phyloP scores from a whole-genome alignment of 768 basidiomycete genomes.

The Austroboletus eburneus region DNA sequence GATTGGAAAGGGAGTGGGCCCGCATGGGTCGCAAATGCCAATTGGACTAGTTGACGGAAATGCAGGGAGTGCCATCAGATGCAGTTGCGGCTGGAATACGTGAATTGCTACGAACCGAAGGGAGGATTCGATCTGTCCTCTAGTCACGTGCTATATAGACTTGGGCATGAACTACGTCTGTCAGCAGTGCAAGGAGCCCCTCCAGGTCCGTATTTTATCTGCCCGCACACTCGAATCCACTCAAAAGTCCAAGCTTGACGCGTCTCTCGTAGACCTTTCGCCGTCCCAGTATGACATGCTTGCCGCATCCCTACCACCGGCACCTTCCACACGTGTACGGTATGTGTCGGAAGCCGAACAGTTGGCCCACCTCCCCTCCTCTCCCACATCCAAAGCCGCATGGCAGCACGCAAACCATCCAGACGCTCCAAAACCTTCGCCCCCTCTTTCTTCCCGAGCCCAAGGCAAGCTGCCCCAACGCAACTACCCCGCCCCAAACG shows the following conservation, averaged over 20 bases:
- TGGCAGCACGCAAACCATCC: slow-evolving; percentile 57
- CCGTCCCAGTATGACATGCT: slow-evolving; percentile 89
- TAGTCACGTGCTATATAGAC: too few species aligned
- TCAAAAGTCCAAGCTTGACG: slow-evolving; percentile 59
- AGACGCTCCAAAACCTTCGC: slow-evolving; percentile 29
- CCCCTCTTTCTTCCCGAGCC: slow-evolving; percentile 48
- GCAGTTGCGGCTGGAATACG: slow-evolving; percentile 4
- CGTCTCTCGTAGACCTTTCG: slow-evolving; percentile 82
- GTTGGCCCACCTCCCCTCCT: slow-evolving; percentile 43
- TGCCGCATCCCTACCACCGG: slow-evolving; percentile 59
- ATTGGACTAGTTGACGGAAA: slow-evolving; percentile 17
- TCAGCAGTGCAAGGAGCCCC: slow-evolving; percentile 88
- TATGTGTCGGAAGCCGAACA: slow-evolving; percentile 41
- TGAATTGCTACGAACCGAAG: slow-evolving; percentile 1
- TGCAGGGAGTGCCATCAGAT: slow-evolving; percentile 11
- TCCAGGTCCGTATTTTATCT: slow-evolving; percentile 52
- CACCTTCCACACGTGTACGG: slow-evolving; percentile 39
- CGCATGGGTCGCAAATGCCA: slow-evolving; percentile 3
- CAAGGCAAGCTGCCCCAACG: slow-evolving; percentile 61
- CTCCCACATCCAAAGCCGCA: slow-evolving; percentile 52
- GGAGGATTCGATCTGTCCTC: background rate
- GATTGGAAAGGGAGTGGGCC: background rate
- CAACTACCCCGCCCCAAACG: slow-evolving; percentile 57
- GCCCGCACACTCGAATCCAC: slow-evolving; percentile 1
- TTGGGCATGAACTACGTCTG: slow-evolving; percentile 52